phyloP scores from a whole-genome alignment of 2,329 filamentous ascomycete species.

The Ophiosphaerella korrae region DNA sequence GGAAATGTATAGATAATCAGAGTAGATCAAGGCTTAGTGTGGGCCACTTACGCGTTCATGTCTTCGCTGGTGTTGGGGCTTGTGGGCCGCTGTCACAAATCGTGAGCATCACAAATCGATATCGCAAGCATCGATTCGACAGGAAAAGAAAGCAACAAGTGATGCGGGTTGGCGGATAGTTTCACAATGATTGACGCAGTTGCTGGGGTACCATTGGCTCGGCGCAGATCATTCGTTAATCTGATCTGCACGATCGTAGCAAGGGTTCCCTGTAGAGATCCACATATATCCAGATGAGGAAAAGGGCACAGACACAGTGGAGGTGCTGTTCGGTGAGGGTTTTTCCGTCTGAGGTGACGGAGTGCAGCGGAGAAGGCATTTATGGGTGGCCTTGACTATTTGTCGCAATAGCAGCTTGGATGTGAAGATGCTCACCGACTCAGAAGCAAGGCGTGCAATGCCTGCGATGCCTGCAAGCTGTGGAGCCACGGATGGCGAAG shows the following conservation, averaged over 20 bases:
- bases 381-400: neutral
- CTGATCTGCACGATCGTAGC: constrained; percentile 38
- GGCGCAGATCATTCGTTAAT: constrained; percentile 43
- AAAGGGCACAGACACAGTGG: constrained; percentile 9
- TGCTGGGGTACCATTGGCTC: constrained; percentile 31
- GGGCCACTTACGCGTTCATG: constrained; percentile 22
- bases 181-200: constrained; percentile 26
- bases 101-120: constrained; percentile 12
- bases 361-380: neutral
- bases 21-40: neutral
- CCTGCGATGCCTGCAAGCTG: constrained; percentile 10
- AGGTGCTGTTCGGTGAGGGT: constrained; percentile 5
- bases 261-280: constrained; percentile 29
- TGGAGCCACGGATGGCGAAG: constrained; percentile 15
- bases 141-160: constrained; percentile 20
- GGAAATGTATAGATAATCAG: no score
- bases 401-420: neutral
- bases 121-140: constrained; percentile 15
- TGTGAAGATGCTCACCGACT: constrained; percentile 21
- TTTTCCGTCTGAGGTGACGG: neutral
- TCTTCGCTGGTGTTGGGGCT: constrained; percentile 18
- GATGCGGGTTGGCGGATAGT: constrained; percentile 32
- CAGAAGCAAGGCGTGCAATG: constrained; percentile 16
- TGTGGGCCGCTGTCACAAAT: constrained; percentile 36
- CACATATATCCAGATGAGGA: constrained; percentile 4